Base-by-base conservation (phyloP, 1,139 yeast genomes). In the Keqinozyma sinolaborantium region DNA sequence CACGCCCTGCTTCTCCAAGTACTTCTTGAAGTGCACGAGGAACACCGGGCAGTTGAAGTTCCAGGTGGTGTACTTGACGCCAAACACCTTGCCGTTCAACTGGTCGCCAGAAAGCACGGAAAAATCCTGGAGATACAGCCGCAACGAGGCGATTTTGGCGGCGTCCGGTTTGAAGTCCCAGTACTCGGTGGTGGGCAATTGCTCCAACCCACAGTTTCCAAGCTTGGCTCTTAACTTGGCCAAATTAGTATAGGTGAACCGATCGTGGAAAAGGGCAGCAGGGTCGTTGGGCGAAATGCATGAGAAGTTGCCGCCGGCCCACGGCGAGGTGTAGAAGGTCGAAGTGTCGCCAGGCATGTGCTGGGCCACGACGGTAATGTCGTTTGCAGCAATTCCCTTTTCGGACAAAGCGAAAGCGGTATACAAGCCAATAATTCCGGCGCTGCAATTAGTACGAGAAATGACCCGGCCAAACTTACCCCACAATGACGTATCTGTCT, bases 251-350 rank as follows among this genome's bases (percentile, higher is more conserved):
- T 44, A 52, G 5, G 56, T 51, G 33, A 35, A 44, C 12, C 36
- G 31, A 13, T 41, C 40, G 25, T 36, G 42, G 10, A 25, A 31
- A 10, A 18, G 21, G 9, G 21, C 10, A 10, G 21, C 66, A 2
- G 64, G 61, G 41, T 74, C 81, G 37, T 69, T 67, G 2, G 77
- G 81, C 0, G 83, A 70, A 35, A 80, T 77, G 45, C 81, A 73
- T 2, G 83, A 76, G 47, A 79, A 78, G 53, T 76, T 75, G 2
- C 82, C 85, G 11, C 84, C 85, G 1, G 88, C 88, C 72, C 81
- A 80, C 2, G 92, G 92, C 0, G 87, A 80, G 3, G 92, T 78
- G 50, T 79, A 83, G 32, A 71, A 63, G 39, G 73, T 71, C 4
- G 83, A 74, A 42, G 73, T 78, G 48, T 83, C 92, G 4, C 90